Evolutionary conservation across 352 stramenopile genomes (phyloP), one percentile per base, ranked within the genome.

Genomic region (Aphanomyces astaci): DNA sequence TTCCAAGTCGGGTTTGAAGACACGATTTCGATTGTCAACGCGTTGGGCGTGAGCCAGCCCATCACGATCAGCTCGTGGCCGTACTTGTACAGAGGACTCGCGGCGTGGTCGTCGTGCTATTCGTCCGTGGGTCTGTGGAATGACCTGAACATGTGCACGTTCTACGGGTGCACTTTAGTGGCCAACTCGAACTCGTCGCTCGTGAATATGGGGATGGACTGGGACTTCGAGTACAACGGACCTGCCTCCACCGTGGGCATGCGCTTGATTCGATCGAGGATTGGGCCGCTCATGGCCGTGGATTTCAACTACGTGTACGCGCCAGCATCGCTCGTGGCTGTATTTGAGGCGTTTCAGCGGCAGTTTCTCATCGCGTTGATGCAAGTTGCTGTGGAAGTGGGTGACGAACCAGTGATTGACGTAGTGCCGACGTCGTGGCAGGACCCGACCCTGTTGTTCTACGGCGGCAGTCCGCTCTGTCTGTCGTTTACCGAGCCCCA

Each of bases 81-180:
- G 0, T 62, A 52, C 31, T 13, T 52, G 4, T 56, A 52, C 39
- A 28, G 39, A 5, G 62, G 62, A 9, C 31, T 68, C 11, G 48
- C 62, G 32, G 7, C 49, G 19, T 68, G 62, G 62, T 59, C 62
- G 5, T 46, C 46, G 5, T n/a, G 32, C 5, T 22, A 22, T 31
- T 24, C 43, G 11, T 24, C 56, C 62, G 43, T 25, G 1, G 62
- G 62, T 17, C 15, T 68, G n/a, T 68, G 62, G 62, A 68, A 68
- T 31, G 62, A 68, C 27, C 39, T 68, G 51, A 39, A 9, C 13
- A 7, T 59, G 22, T 30, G 17, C 30, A 59, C 19, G 19, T 30
- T 2, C 1, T 59, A 59, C 51, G 24, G 30, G 19, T 30, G 1
- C 13, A 59, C 22, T 59, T 39, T 59, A 11, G 51, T 59, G 30